phyloP scores from a whole-genome alignment of 805 yeast genomes.

The Sugiyamaella valdiviana region DNA sequence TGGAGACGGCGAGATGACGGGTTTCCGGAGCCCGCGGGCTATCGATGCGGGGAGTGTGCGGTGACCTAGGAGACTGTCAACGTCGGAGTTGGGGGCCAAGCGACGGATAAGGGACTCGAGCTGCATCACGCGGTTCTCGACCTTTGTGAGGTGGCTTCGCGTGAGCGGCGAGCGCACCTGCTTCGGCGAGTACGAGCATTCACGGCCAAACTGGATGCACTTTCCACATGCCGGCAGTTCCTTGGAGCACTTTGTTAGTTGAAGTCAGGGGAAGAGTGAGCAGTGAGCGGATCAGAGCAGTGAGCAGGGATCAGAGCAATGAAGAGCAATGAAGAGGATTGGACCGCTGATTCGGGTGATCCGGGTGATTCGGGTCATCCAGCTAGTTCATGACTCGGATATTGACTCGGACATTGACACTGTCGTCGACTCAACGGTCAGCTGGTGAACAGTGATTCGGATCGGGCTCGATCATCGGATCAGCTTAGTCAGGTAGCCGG shows the following conservation, averaged over 20 bases:
- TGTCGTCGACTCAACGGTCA: too few species aligned
- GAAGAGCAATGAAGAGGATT: neutral
- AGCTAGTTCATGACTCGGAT: too few species aligned
- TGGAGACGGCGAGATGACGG: too few species aligned
- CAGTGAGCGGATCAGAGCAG: too few species aligned
- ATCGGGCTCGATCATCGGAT: too few species aligned
- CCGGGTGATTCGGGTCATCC: neutral
- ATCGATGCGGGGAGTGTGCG: neutral
- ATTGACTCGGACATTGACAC: too few species aligned
- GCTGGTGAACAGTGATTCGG: too few species aligned
- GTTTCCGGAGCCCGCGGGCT: neutral
- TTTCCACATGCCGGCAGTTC: conserved; percentile 70
- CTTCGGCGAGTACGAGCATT: conserved; percentile 72
- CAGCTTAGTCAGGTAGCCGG: too few species aligned
- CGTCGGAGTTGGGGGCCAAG: conserved; percentile 41
- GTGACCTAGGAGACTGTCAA: conserved; percentile 33
- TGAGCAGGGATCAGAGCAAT: too few species aligned
- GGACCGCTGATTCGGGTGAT: neutral
- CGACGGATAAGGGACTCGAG: conserved; percentile 42
- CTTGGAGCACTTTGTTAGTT: conserved; percentile 50
- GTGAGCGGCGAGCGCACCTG: conserved; percentile 76
- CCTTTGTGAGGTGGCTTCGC: conserved; percentile 62
- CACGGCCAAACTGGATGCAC: conserved; percentile 66
- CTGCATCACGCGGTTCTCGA: conserved; percentile 51
- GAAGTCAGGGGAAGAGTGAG: neutral